Evolutionary conservation across 441 rosid genomes (phyloP).

Genomic region (Melastoma candidum): DNA sequence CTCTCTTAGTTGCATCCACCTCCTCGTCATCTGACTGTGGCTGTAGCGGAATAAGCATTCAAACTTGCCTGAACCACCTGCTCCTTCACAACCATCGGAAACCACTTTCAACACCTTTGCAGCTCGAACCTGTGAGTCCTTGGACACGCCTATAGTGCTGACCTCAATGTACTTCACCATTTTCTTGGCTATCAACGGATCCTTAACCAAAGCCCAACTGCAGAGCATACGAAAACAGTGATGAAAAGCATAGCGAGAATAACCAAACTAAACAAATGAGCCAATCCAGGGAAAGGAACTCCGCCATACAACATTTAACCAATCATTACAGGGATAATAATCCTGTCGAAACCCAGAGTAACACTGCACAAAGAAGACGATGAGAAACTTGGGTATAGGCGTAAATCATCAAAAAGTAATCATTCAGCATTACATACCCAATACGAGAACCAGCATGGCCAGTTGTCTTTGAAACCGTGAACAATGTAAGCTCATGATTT

Average conservation of each 20-base stretch:
- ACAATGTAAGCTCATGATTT: conserved; percentile 67
- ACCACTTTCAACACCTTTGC: conserved; percentile 56
- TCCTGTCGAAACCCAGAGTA: too few relatives aligned
- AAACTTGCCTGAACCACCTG: conserved; percentile 2
- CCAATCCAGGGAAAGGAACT: too few relatives aligned
- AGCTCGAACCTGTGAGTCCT: conserved; percentile 80
- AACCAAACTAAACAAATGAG: neutral
- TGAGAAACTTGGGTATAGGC: too few relatives aligned
- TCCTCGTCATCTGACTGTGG: conserved; percentile 34
- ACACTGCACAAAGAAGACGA: too few relatives aligned
- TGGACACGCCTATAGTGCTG: conserved; percentile 80
- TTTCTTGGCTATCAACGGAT: conserved; percentile 47
- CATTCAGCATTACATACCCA: conserved; percentile 38
- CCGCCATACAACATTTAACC: too few relatives aligned
- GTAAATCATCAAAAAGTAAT: too few relatives aligned
- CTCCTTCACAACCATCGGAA: conserved; percentile 33
- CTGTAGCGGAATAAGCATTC: conserved; percentile 49
- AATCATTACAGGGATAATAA: too few relatives aligned
- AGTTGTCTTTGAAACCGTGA: conserved; percentile 72
- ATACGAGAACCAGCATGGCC: conserved; percentile 96
- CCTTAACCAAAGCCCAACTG: conserved; percentile 95
- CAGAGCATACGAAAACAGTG: conserved; percentile 1
- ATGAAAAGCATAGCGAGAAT: neutral
- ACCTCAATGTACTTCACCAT: conserved; percentile 83
- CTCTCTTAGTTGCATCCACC: conserved; percentile 61